Percentiles rank a stretch among this genome's conserved stretches.
Conservation (phyloP, 805 yeast species). For the Lipomyces orientalis region DNA sequence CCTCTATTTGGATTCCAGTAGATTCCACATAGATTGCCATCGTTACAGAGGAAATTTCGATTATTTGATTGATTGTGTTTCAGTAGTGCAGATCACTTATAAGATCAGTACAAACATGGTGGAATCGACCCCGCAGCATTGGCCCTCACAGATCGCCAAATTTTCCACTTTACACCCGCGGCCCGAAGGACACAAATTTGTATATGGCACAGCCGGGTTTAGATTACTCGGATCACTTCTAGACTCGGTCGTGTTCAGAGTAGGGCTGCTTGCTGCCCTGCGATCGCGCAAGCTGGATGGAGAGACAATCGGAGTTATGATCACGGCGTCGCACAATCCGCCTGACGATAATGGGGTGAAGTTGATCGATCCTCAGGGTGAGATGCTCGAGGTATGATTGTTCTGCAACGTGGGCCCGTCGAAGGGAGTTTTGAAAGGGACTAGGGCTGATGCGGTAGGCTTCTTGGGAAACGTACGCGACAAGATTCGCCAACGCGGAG, state of each 20-base stretch:
- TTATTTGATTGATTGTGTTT: not conserved
- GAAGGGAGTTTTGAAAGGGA: not conserved
- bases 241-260: slow-evolving; percentile 82
- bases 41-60: not conserved
- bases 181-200: slow-evolving; percentile 53
- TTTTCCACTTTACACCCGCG: slow-evolving; percentile 49
- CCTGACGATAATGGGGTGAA: slow-evolving; percentile 89
- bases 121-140: not conserved
- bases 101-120: not conserved
- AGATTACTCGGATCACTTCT: slow-evolving; percentile 71
- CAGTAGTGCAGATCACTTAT: not conserved
- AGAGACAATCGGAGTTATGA: slow-evolving; percentile 88
- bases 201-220: slow-evolving; percentile 98
- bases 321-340: slow-evolving; percentile 58
- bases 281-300: slow-evolving; percentile 76
- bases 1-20: not conserved
- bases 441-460: slow-evolving; percentile 15
- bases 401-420: not conserved
- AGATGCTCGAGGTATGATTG: slow-evolving; percentile 38
- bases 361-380: slow-evolving; percentile 76
- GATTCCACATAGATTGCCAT: not conserved
- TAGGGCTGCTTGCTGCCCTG: slow-evolving; percentile 80
- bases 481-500: slow-evolving; percentile 73
- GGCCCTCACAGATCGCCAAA: slow-evolving; percentile 22
- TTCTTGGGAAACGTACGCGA: slow-evolving; percentile 84